Percentiles rank a stretch among this genome's conserved stretches.
Conservation (phyloP, 306 rosid genomes). For the Quercus berberidifolia region DNA sequence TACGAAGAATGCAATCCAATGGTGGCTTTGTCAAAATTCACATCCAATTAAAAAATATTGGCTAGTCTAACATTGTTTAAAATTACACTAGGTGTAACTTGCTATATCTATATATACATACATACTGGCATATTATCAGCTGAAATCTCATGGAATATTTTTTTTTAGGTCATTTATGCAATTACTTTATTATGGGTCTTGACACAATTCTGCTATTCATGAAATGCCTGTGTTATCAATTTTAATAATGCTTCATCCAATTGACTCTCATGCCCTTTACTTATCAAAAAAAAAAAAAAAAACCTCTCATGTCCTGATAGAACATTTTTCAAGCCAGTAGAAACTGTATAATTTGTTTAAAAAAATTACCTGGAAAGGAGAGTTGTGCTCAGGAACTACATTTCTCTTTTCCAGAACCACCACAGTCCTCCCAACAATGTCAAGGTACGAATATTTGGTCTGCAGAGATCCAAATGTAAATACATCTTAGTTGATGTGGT, state of each 20-base stretch:
- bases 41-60: too few species aligned
- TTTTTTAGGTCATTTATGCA: too few species aligned
- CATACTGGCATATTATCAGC: background rate
- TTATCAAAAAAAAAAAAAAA: too few species aligned
- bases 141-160: background rate
- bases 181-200: too few species aligned
- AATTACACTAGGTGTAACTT: too few species aligned
- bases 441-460: slow-evolving; percentile 93
- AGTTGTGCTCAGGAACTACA: slow-evolving; percentile 83
- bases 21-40: too few species aligned
- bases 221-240: too few species aligned
- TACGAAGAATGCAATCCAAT: too few species aligned
- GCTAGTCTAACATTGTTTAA: too few species aligned
- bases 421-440: slow-evolving; percentile 88
- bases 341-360: slow-evolving; percentile 2
- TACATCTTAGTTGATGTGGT: slow-evolving; percentile 6
- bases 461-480: slow-evolving; percentile 39
- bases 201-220: too few species aligned
- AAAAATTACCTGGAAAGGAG: slow-evolving; percentile 80
- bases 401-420: slow-evolving; percentile 84
- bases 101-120: too few species aligned
- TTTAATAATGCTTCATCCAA: background rate
- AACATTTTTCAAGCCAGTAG: background rate
- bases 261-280: background rate
- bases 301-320: background rate